Percentiles rank a stretch among this genome's conserved stretches.
These are phyloP conservation scores for Phlegmacium glaucopus DNA, from an alignment of 768 basidiomycete genomes.

Conservation along the genomic window DNA sequence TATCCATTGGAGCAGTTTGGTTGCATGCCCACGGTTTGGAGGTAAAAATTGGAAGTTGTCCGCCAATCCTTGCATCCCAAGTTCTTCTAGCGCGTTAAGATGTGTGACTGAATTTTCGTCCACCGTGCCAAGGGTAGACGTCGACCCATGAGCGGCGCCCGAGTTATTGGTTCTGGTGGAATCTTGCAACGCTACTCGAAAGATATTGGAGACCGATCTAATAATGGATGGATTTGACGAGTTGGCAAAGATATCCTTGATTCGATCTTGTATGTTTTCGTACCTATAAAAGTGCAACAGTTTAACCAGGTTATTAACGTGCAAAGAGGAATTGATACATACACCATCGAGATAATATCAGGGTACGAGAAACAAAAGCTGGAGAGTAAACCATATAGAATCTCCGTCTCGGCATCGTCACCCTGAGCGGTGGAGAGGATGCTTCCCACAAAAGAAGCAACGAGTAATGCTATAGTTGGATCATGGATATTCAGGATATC, in stretches of 20 bases:
- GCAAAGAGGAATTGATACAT: slow-evolving; percentile 29
- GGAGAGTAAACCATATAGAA: slow-evolving; percentile 73
- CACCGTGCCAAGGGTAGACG: slow-evolving; percentile 60
- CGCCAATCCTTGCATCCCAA: slow-evolving; percentile 73
- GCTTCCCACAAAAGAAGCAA: slow-evolving; percentile 70
- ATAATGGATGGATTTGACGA: slow-evolving; percentile 72
- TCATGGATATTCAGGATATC: slow-evolving; percentile 63
- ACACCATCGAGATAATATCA: slow-evolving; percentile 72
- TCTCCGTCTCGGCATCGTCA: slow-evolving; percentile 78
- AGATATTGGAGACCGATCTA: slow-evolving; percentile 67
- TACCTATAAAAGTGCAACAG: slow-evolving; percentile 44
- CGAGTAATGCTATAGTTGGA: slow-evolving; percentile 61
- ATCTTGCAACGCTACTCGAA: slow-evolving; percentile 65
- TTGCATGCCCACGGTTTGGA: slow-evolving; percentile 49
- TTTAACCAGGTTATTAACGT: neutral
- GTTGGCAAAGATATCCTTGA: slow-evolving; percentile 68
- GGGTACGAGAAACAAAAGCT: slow-evolving; percentile 68
- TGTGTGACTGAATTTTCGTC: slow-evolving; percentile 56
- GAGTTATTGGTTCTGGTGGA: slow-evolving; percentile 25
- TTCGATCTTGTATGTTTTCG: slow-evolving; percentile 70
- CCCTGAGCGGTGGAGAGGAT: slow-evolving; percentile 75
- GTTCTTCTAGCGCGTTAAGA: slow-evolving; percentile 60
- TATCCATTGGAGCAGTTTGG: slow-evolving; percentile 74
- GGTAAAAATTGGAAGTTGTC: slow-evolving; percentile 70
- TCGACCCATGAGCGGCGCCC: slow-evolving; percentile 49